Conservation (phyloP, 192 early-diverging fungal genomes). For the Funneliformis mosseae region DNA sequence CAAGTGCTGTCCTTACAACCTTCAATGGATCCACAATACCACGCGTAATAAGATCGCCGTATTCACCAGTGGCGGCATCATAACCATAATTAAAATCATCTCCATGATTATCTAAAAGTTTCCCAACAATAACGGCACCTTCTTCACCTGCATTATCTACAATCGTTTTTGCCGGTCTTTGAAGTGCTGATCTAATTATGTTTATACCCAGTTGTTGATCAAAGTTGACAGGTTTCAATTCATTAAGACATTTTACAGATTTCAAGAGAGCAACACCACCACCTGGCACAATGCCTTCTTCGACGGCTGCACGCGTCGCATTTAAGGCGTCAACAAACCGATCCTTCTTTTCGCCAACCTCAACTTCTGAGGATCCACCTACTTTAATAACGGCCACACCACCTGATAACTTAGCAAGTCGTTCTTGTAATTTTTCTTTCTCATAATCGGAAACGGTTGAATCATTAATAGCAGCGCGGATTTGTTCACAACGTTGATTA, state of each 20-base stretch:
- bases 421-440: slow-evolving; percentile 99
- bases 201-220: slow-evolving; percentile 98
- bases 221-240: slow-evolving; percentile 93
- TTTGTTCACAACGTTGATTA: slow-evolving; percentile 94
- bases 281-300: slow-evolving; percentile 99
- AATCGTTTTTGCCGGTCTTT: slow-evolving; percentile 91
- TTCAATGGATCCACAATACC: slow-evolving; percentile 99
- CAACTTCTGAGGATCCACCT: slow-evolving; percentile 96
- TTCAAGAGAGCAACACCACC: slow-evolving; percentile 98
- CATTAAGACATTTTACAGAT: slow-evolving; percentile 80
- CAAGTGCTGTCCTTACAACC: slow-evolving; percentile 97
- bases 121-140: slow-evolving; percentile 95
- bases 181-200: slow-evolving; percentile 94
- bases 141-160: slow-evolving; percentile 97
- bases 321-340: slow-evolving; percentile 96
- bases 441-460: slow-evolving; percentile 92
- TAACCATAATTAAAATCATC: slow-evolving; percentile 92
- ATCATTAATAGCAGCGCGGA: slow-evolving; percentile 87
- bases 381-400: slow-evolving; percentile 99
- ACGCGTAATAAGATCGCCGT: slow-evolving; percentile 94
- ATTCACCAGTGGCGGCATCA: slow-evolving; percentile 90
- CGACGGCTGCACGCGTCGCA: slow-evolving; percentile 98
- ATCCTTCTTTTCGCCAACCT: slow-evolving; percentile 99
- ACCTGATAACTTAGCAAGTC: slow-evolving; percentile 96
- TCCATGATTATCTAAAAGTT: slow-evolving; percentile 79